Conservation (phyloP, 257 asterid genomes). For the Ajuga chamaepitys region DNA sequence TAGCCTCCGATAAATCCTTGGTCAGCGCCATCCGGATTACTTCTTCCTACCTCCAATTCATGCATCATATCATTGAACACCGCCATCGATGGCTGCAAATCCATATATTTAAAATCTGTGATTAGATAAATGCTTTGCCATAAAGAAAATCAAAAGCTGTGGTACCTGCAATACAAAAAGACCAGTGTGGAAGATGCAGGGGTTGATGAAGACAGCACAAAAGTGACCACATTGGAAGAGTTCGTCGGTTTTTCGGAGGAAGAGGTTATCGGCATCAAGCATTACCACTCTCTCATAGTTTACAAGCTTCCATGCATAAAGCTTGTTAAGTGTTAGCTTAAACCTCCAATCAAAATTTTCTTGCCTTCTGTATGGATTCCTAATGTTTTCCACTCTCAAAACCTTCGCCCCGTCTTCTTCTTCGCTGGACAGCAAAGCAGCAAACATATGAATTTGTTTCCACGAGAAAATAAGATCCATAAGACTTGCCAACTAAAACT, state of each 20-base stretch:
- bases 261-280: constrained; percentile 93
- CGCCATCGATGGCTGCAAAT: constrained; percentile 59
- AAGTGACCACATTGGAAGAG: constrained; percentile 88
- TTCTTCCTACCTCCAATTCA: constrained; percentile 46
- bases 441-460: neutral
- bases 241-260: constrained; percentile 66
- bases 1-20: constrained; percentile 80
- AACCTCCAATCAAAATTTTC: constrained; percentile 57
- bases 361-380: constrained; percentile 53
- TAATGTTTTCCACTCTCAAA: constrained; percentile 55
- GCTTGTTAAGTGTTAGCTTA: constrained; percentile 68
- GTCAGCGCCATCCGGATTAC: constrained; percentile 90
- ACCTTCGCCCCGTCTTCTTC: constrained; percentile 77
- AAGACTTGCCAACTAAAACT: too few species aligned
- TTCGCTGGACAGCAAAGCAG: constrained; percentile 28
- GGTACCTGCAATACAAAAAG: constrained; percentile 88
- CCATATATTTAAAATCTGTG: neutral
- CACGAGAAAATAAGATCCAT: neutral
- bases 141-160: neutral
- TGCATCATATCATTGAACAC: constrained; percentile 82
- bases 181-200: constrained; percentile 95
- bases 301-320: constrained; percentile 88
- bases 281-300: constrained; percentile 72
- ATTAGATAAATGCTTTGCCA: neutral
- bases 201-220: constrained; percentile 89